A percentile compares a stretch with the other conserved stretches of the same genome.
These are phyloP conservation scores for Blakeslea trispora DNA, from an alignment of 371 early-diverging fungal genomes.

Conservation along the genomic window DNA sequence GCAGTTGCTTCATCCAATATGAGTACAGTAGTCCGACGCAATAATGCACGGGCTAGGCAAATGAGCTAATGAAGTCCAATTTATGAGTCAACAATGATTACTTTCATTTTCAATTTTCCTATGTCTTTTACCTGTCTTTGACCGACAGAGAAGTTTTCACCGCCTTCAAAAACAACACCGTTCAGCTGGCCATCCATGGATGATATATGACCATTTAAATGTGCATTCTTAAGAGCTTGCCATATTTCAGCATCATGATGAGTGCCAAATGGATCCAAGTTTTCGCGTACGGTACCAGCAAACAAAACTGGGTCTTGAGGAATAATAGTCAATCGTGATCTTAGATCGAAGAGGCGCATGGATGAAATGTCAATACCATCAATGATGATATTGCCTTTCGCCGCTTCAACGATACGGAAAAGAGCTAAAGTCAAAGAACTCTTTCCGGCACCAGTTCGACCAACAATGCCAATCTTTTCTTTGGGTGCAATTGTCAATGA, in stretches of 20 bases:
- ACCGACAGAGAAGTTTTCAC: conserved; percentile 87
- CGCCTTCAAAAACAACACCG: conserved; percentile 63
- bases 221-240: conserved; percentile 75
- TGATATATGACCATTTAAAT: conserved; percentile 64
- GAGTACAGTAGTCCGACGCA: conserved; percentile 71
- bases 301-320: conserved; percentile 97
- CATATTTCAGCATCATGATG: conserved; percentile 81
- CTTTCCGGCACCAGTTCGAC: conserved; percentile 97
- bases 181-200: conserved; percentile 69
- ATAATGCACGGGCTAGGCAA: conserved; percentile 80
- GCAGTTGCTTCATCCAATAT: conserved; percentile 94
- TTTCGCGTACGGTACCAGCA: conserved; percentile 69
- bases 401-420: conserved; percentile 91
- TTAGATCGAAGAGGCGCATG: conserved; percentile 69
- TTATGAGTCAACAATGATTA: not conserved
- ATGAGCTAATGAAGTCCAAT: conserved; percentile 45
- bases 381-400: conserved; percentile 55
- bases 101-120: not conserved
- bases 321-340: conserved; percentile 79
- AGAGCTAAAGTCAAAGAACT: conserved; percentile 82
- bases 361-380: conserved; percentile 84
- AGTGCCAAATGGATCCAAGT: conserved; percentile 75
- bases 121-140: conserved; percentile 58
- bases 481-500: conserved; percentile 61
- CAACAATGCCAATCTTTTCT: conserved; percentile 89